phyloP scores from a whole-genome alignment of 495 filamentous ascomycete species.

The Aspergillus hancockii region DNA sequence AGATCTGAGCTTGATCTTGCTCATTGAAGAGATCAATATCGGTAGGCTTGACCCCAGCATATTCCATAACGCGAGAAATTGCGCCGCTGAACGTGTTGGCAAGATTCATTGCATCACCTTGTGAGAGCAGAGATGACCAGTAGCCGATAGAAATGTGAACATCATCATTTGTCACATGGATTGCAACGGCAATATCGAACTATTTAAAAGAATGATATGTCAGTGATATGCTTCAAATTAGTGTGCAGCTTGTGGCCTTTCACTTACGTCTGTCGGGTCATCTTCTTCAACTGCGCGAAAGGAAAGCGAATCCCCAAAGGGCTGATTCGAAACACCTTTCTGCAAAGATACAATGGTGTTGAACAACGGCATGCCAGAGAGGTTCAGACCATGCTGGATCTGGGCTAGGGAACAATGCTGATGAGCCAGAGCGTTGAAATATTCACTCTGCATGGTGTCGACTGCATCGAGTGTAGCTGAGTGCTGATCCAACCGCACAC shows the following conservation, averaged over 20 bases:
- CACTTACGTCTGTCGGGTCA: constrained; percentile 10
- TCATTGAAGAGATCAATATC: not conserved
- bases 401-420: constrained; percentile 6
- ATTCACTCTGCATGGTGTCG: not conserved
- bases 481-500: constrained; percentile 1
- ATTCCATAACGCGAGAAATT: not conserved
- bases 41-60: not conserved
- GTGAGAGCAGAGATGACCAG: not conserved
- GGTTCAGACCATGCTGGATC: constrained; percentile 3
- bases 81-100: not conserved
- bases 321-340: not conserved
- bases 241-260: not conserved
- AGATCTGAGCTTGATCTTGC: not conserved
- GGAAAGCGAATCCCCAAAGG: not conserved
- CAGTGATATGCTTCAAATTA: not conserved
- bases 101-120: not conserved
- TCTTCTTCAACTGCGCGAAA: not conserved
- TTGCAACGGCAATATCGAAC: not conserved
- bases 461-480: not conserved
- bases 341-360: constrained; percentile 18
- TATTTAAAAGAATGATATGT: not conserved
- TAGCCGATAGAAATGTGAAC: not conserved
- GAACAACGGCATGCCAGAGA: constrained; percentile 5
- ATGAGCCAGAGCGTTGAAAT: not conserved
- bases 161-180: constrained; percentile 1